Evolutionary conservation across 1,139 yeast species (phyloP).

Genomic region (Candida pseudoviswanathii): DNA sequence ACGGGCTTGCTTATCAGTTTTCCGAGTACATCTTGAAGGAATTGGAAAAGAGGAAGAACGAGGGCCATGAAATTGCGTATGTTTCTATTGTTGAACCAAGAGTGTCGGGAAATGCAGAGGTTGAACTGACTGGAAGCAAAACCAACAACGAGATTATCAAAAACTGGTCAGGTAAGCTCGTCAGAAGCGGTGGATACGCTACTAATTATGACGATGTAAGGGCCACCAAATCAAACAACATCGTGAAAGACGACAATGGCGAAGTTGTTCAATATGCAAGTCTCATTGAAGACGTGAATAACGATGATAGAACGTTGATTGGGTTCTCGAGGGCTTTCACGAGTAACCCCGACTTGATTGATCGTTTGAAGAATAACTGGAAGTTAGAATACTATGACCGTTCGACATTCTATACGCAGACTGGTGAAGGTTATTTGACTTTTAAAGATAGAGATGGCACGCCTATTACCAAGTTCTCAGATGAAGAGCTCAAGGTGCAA

Average conservation of each 20-base stretch:
- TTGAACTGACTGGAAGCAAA: conserved; percentile 20
- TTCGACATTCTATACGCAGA: conserved; percentile 22
- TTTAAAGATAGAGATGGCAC: conserved; percentile 15
- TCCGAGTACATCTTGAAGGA: conserved; percentile 20
- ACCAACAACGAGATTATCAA: conserved; percentile 18
- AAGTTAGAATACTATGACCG: conserved; percentile 24
- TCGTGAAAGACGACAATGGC: conserved; percentile 16
- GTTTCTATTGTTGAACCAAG: conserved; percentile 26
- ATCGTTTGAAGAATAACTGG: conserved; percentile 28
- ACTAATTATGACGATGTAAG: conserved; percentile 18
- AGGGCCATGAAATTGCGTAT: conserved; percentile 22
- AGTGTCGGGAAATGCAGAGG: conserved; percentile 19
- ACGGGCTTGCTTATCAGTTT: conserved; percentile 19
- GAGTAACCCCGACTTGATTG: conserved; percentile 51
- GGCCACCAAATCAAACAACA: conserved; percentile 18
- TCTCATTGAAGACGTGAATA: conserved; percentile 17
- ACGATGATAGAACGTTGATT: conserved; percentile 37
- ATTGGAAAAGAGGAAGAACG: conserved; percentile 18
- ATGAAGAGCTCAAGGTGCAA: conserved; percentile 10
- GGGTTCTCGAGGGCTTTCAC: conserved; percentile 50
- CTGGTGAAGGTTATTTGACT: conserved; percentile 25
- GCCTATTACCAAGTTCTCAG: conserved; percentile 6
- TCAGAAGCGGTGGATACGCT: conserved; percentile 22
- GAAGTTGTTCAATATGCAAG: conserved; percentile 14
- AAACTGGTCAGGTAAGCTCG: conserved; percentile 17